These are phyloP conservation scores for Flueggea neowawraea DNA, from an alignment of 441 rosid species.

Conservation along the genomic window DNA sequence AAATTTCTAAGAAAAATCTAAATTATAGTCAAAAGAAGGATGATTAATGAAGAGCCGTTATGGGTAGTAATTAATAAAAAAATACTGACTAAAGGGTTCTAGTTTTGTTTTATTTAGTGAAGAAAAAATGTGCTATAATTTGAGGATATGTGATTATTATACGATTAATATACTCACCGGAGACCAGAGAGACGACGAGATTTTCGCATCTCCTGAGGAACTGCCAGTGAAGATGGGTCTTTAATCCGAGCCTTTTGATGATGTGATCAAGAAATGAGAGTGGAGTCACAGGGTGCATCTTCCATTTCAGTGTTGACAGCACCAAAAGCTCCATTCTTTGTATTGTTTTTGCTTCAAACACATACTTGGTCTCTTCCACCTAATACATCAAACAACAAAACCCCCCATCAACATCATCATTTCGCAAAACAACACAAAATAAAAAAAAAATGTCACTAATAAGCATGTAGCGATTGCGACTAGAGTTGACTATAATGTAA, in stretches of 20 bases:
- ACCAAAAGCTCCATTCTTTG: slow-evolving; percentile 56
- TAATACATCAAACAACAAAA: neutral
- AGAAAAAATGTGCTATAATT: neutral
- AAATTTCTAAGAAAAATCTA: no score
- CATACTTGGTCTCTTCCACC: slow-evolving; percentile 39
- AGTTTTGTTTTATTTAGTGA: neutral
- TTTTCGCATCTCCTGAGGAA: slow-evolving; percentile 39
- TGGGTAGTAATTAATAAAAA: slow-evolving; percentile 11
- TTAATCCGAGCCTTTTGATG: slow-evolving; percentile 41
- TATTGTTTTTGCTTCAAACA: slow-evolving; percentile 49
- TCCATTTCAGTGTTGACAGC: slow-evolving; percentile 49
- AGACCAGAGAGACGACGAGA: slow-evolving; percentile 24
- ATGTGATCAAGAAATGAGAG: slow-evolving; percentile 46
- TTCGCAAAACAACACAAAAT: no score
- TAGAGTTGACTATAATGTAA: no score
- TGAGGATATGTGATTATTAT: neutral
- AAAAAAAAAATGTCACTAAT: no score
- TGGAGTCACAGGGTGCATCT: slow-evolving; percentile 61
- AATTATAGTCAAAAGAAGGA: no score
- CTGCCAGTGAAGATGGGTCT: slow-evolving; percentile 32
- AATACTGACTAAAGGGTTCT: neutral
- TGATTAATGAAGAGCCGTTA: neutral
- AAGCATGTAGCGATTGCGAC: no score
- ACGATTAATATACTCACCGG: slow-evolving; percentile 30
- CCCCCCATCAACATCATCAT: neutral